Percentiles rank a stretch among this genome's conserved stretches.
These are phyloP conservation scores for Haberlea rhodopensis DNA, from an alignment of 257 asterid genomes.

Conservation along the genomic window DNA sequence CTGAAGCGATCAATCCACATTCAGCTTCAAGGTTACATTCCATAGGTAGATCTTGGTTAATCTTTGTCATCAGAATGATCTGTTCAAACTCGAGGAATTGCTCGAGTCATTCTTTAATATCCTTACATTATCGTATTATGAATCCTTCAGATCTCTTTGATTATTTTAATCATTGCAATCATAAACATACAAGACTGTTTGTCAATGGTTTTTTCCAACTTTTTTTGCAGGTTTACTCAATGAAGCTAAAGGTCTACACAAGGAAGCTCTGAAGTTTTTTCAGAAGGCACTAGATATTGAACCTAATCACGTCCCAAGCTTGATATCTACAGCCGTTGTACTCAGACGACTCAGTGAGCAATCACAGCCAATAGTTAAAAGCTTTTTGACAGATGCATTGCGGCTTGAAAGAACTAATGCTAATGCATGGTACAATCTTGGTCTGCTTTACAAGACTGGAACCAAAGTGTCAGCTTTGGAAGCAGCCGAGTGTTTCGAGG, in stretches of 20 bases:
- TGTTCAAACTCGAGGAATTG: not conserved
- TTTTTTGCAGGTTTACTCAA: constrained; percentile 52
- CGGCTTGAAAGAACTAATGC: constrained; percentile 74
- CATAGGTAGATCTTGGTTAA: constrained; percentile 44
- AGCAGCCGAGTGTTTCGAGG: constrained; percentile 90
- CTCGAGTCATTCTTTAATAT: not conserved
- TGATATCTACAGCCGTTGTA: constrained; percentile 67
- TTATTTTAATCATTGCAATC: not conserved
- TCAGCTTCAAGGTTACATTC: constrained; percentile 84
- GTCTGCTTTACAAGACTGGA: constrained; percentile 61
- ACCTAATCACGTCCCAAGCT: constrained; percentile 74
- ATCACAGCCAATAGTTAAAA: constrained; percentile 60
- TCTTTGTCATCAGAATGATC: not conserved
- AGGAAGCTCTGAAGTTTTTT: constrained; percentile 65
- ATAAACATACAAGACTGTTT: not conserved
- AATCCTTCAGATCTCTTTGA: not conserved
- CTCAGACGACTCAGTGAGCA: constrained; percentile 44
- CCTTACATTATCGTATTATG: too few species aligned
- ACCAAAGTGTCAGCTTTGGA: constrained; percentile 37
- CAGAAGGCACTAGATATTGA: constrained; percentile 75
- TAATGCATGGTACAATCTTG: constrained; percentile 86
- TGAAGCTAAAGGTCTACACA: constrained; percentile 57
- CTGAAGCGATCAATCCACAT: constrained; percentile 75
- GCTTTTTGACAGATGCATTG: constrained; percentile 77
- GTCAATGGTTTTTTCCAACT: not conserved